Conservation (phyloP, 345 rosid species). For the Euphorbia pulcherrima region DNA sequence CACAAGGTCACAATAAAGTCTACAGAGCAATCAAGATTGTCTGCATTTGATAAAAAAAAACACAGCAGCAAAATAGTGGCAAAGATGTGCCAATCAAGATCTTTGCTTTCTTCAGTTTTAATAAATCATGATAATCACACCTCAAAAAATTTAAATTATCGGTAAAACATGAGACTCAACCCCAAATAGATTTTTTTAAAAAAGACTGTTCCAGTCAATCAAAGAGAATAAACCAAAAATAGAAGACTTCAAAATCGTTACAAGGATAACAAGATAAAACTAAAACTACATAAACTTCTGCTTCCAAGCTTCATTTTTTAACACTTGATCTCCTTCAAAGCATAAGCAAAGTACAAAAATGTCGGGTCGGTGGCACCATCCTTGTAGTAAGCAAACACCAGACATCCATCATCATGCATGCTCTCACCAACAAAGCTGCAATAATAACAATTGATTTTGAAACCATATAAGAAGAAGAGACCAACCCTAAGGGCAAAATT, state of each 20-base stretch:
- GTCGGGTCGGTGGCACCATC: slow-evolving; percentile 92
- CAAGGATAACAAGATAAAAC: slow-evolving; percentile 1
- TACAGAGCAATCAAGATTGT: no score
- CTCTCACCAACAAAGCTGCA: slow-evolving; percentile 95
- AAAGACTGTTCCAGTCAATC: not conserved
- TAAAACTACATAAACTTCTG: slow-evolving; percentile 5
- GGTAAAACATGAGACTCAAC: not conserved
- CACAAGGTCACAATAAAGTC: no score
- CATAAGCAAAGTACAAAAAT: slow-evolving; percentile 77
- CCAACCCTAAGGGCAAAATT: not conserved
- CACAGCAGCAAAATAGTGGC: no score
- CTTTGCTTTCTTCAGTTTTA: no score
- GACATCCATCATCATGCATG: slow-evolving; percentile 60
- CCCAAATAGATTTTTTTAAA: not conserved
- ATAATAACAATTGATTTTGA: not conserved
- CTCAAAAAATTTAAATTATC: not conserved
- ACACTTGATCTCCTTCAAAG: slow-evolving; percentile 95
- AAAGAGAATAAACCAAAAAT: slow-evolving; percentile 1
- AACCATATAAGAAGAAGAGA: not conserved
- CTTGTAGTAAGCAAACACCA: slow-evolving; percentile 96
- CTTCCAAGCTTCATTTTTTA: slow-evolving; percentile 22
- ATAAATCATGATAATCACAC: not conserved
- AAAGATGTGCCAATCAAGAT: no score
- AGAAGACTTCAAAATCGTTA: not conserved
- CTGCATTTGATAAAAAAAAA: no score